Conservation (phyloP, 2,329 filamentous ascomycete genomes). For the Fusarium sp. region DNA sequence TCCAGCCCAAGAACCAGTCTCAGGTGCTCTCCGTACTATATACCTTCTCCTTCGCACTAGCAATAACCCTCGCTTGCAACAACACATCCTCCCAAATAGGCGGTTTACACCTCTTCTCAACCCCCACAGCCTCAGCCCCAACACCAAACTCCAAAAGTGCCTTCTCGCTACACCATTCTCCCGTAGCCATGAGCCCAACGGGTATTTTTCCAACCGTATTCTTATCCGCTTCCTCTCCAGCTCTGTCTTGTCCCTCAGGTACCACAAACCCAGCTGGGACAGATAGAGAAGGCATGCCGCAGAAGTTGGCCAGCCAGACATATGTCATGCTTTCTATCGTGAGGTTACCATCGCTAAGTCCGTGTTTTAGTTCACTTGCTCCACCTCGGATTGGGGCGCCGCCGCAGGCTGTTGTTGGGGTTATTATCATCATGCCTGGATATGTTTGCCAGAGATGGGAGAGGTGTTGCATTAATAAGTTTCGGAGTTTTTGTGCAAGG, state of each 20-base stretch:
- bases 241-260: constrained; percentile 47
- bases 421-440: constrained; percentile 76
- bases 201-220: constrained; percentile 57
- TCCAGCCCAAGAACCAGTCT: neutral
- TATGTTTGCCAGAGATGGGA: constrained; percentile 71
- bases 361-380: constrained; percentile 51
- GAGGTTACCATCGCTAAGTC: constrained; percentile 58
- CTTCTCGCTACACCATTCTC: constrained; percentile 65
- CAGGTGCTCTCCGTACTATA: neutral
- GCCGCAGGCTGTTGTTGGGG: constrained; percentile 69
- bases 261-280: constrained; percentile 58
- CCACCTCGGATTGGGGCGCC: constrained; percentile 56
- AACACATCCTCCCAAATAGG: constrained; percentile 32
- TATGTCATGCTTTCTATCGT: constrained; percentile 61
- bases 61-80: neutral
- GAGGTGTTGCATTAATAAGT: constrained; percentile 77
- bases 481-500: constrained; percentile 75
- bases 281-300: constrained; percentile 57
- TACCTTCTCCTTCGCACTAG: neutral
- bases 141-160: constrained; percentile 59
- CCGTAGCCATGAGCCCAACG: constrained; percentile 65
- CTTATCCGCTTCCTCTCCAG: constrained; percentile 47
- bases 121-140: constrained; percentile 56
- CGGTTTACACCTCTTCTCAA: constrained; percentile 17
- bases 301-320: constrained; percentile 63